Conservation (phyloP, 2,329 filamentous ascomycete genomes). For the Teratosphaeria nubilosa region DNA sequence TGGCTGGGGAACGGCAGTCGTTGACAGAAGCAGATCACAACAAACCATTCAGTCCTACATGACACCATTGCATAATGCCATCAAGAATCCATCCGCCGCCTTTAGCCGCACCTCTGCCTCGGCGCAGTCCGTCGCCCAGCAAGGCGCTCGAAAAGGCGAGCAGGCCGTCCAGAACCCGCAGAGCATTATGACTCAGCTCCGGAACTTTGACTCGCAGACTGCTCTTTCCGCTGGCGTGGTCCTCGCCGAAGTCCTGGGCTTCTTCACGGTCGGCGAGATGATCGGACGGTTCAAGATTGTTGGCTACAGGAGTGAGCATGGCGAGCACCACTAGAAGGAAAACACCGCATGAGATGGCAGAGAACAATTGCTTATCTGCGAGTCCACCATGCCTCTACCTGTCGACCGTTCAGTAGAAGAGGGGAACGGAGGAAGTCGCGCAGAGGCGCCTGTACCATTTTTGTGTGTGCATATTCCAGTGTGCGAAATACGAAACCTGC, state of each 20-base stretch:
- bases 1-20: not conserved
- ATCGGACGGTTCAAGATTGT: conserved; percentile 91
- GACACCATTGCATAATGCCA: conserved; percentile 59
- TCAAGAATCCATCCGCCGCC: conserved; percentile 58
- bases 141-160: conserved; percentile 24
- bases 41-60: conserved; percentile 81
- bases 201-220: conserved; percentile 62
- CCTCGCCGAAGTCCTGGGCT: conserved; percentile 77
- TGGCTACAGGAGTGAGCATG: conserved; percentile 53
- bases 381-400: not conserved
- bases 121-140: conserved; percentile 31
- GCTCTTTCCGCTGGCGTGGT: conserved; percentile 66
- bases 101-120: conserved; percentile 26
- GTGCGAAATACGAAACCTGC: not conserved
- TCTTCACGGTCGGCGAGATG: conserved; percentile 97
- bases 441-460: conserved; percentile 16
- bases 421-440: conserved; percentile 2
- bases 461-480: conserved; percentile 13
- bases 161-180: conserved; percentile 48
- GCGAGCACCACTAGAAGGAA: conserved; percentile 8
- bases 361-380: not conserved
- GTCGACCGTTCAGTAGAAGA: not conserved
- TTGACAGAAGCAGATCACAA: conserved; percentile 49
- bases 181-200: conserved; percentile 47
- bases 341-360: not conserved